These are phyloP conservation scores for Brettanomyces naardenensis DNA, from an alignment of 805 yeast genomes.

Conservation along the genomic window DNA sequence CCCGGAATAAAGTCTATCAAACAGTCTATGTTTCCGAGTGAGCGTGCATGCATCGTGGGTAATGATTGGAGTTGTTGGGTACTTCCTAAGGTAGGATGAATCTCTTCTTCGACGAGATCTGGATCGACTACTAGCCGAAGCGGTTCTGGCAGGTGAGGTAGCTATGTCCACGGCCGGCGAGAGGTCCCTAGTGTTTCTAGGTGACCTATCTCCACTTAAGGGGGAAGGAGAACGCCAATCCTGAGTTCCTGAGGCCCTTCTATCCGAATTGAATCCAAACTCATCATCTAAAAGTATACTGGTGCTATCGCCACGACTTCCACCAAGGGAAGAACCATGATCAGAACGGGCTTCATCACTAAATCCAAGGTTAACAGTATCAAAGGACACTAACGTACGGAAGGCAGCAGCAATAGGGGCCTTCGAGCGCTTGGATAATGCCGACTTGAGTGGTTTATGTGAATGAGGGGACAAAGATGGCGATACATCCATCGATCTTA, in stretches of 20 bases:
- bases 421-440: slow-evolving; percentile 5
- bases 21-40: slow-evolving; percentile 39
- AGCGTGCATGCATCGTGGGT: slow-evolving; percentile 34
- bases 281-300: neutral
- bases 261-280: slow-evolving; percentile 1
- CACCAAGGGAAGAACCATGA: neutral
- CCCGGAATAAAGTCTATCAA: slow-evolving; percentile 37
- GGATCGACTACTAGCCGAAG: slow-evolving; percentile 3
- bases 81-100: slow-evolving; percentile 12
- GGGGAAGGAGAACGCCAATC: slow-evolving; percentile 8
- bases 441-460: slow-evolving; percentile 6
- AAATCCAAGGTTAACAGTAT: slow-evolving; percentile 38
- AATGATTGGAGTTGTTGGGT: slow-evolving; percentile 30
- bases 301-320: neutral
- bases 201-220: neutral
- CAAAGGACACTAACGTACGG: slow-evolving; percentile 38
- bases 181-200: neutral
- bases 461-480: neutral
- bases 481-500: neutral
- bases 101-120: neutral
- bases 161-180: slow-evolving; percentile 4
- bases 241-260: neutral
- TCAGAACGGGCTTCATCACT: slow-evolving; percentile 12
- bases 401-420: neutral
- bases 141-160: slow-evolving; percentile 4